A percentile compares a stretch with the other conserved stretches of the same genome.
Conservation (phyloP, 805 yeast species). For the Teunomyces funiuensis region DNA sequence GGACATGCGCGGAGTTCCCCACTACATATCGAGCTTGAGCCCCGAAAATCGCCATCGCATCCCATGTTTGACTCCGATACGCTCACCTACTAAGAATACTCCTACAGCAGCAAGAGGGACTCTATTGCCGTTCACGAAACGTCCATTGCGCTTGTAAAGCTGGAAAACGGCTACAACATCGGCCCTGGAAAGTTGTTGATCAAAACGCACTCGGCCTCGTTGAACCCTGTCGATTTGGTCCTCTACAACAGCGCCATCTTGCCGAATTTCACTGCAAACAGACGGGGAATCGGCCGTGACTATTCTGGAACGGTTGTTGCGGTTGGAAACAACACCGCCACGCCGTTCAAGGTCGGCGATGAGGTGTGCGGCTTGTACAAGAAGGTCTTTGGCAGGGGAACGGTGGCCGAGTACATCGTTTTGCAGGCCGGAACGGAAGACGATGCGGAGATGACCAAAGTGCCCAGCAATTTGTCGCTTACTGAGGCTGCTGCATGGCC, state of each 20-base stretch:
- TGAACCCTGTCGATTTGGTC: conserved; percentile 35
- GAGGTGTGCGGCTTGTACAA: conserved; percentile 26
- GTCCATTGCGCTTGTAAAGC: conserved; percentile 10
- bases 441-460: conserved; percentile 42
- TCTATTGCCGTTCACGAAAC: conserved; percentile 14
- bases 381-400: conserved; percentile 30
- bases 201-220: conserved; percentile 31
- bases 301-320: conserved; percentile 33
- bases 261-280: conserved; percentile 8
- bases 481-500: conserved; percentile 69
- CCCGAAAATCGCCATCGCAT: neutral
- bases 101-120: conserved; percentile 13
- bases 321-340: conserved; percentile 21
- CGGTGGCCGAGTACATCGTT: conserved; percentile 48
- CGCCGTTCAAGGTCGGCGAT: conserved; percentile 26
- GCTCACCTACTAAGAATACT: conserved; percentile 22
- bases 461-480: conserved; percentile 44
- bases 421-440: conserved; percentile 39
- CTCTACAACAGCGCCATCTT: conserved; percentile 17
- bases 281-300: conserved; percentile 31
- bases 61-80: conserved; percentile 6
- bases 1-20: too few relatives aligned
- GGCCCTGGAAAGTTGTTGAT: conserved; percentile 22
- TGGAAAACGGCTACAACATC: conserved; percentile 15
- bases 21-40: too few relatives aligned